Evolutionary conservation across 139 green algal species (phyloP), one percentile per base, ranked within the genome.

Genomic region (Dunaliella sp.): DNA sequence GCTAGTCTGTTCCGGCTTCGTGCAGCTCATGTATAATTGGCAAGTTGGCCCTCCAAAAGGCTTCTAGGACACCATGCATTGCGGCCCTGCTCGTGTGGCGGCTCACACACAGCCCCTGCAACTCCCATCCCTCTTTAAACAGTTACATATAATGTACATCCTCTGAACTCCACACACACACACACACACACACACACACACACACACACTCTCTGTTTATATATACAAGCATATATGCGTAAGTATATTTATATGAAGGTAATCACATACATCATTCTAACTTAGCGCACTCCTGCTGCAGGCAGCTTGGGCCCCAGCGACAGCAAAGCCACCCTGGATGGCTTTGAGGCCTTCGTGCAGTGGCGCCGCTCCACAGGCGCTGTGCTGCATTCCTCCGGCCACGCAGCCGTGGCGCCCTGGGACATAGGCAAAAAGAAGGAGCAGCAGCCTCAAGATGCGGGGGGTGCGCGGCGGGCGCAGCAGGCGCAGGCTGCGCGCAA

Each of bases 301-400:
- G 48, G 16, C 48, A 65, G 7, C 7, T 65, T 65, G 48, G 16
- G 48, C 48, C 48, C 48, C 48, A 65, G 48, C 48, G 48, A 26
- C 48, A 65, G 16, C 7, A 26, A 7, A 65, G 48, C 16, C 48
- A 7, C 48, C 7, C 7, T 26, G 1, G 38, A 73, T 36, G 81
- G 57, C 0, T 88, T 88, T 73, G 73, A 75, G 74, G 74, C 80
- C 74, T 88, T 88, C 77, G 80, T 86, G 0, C 30, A 81, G 79
- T 88, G 36, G 78, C 36, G 78, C 1, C 22, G 3, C 57, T 32
- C 76, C n/a, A 81, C 31, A 2, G 31, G 30, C 1, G n/a, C n/a
- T 22, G 76, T 34, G 30, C 76, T 81, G 76, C 48, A 65, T 16
- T 65, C 48, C 16, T 7, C 48, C 7, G 48, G 7, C 7, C 48